Base-by-base conservation (phyloP, 441 rosid species). In the Pelargonium myrrhifolium region DNA sequence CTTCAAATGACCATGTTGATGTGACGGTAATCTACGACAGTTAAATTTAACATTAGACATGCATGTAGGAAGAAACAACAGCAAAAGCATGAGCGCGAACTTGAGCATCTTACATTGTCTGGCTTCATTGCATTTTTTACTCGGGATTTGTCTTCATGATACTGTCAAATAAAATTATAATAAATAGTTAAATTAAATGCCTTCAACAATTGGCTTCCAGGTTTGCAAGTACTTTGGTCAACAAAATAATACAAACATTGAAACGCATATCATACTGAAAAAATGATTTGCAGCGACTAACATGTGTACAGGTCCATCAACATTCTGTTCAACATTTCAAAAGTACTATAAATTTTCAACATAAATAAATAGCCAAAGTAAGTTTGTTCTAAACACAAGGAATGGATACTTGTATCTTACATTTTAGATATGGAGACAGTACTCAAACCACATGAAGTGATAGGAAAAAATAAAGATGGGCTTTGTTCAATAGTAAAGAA, bases 51-150 rank as follows among this genome's bases (percentile, higher is more conserved):
- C 26, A 42, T 55, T 20, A 66, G 62, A 37, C 26, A 73, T 43
- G 49, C 62, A 77, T 21, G 62, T 17, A 65, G 49, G 59, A 67
- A 62, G 56, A 40, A 55, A 66, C 51, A 68, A 15, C 63, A 59
- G n/a, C 35, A 59, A 22, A 8, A n/a, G 24, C 35, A 59, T 59
- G 37, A n/a, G 24, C 12, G 24, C 26, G 60, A 65, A 59, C 14
- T 42, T 9, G 69, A 9, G 42, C 11, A 43, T 66, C 87, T 77
- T 80, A 84, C 98, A 90, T 90, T 92, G 72, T 76, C 84, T 11
- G 74, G 71, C 79, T 95, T 95, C 90, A 95, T 79, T 66, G 81
- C 86, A 69, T 92, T 93, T 77, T 95, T 95, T 68, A 87, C 69
- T 14, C 67, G 80, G 71, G 78, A 81, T 83, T 88, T 94, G 79